Base-by-base conservation (phyloP, 2,329 filamentous ascomycete genomes). In the Ambrosiella beaveri region DNA sequence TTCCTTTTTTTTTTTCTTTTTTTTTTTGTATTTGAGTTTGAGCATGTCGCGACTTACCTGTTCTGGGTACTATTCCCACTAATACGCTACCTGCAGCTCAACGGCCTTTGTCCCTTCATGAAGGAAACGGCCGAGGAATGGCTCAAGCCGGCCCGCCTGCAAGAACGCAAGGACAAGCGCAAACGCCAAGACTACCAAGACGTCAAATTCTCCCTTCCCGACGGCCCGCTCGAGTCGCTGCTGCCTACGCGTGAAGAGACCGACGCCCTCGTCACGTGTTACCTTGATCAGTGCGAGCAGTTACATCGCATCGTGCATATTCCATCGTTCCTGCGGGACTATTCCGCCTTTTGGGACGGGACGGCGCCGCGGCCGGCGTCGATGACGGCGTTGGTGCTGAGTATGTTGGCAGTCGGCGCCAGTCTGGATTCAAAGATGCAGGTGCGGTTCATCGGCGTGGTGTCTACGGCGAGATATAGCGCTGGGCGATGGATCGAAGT, bases 91-190 rank as follows among this genome's bases (percentile, higher is more conserved):
- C 13, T 9, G 36, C 56, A 69, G 70, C 69, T 78, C 63, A 75
- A 75, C 1, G 78, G 79, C 1, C 70, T 82, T 51, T 77, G 73
- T 51, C 75, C 77, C 12, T 81, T 81, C 60, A 81, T 82, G 79
- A 76, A 75, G 62, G 78, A 81, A 68, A 81, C 78, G 0, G 77
- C 78, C 8, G 76, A 80, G 57, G 77, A 81, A 65, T 81, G 78
- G 77, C 71, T 82, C 57, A 73, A 75, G 56, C 78, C 79, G 7
- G 73, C 81, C 50, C 77, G 78, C 41, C 71, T 79, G 35, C 75
- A 78, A 62, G 70, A 74, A 47, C 71, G 71, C 62, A 80, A 81
- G 67, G 77, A 81, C 63, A 74, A 78, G 54, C 72, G 72, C 64
- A 74, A 75, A 63, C 72, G 76, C 53, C 73, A 74, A 61, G 71